Evolutionary conservation across 164 flowering plant genomes (phyloP).

Genomic region (Brasenia schreberi): DNA sequence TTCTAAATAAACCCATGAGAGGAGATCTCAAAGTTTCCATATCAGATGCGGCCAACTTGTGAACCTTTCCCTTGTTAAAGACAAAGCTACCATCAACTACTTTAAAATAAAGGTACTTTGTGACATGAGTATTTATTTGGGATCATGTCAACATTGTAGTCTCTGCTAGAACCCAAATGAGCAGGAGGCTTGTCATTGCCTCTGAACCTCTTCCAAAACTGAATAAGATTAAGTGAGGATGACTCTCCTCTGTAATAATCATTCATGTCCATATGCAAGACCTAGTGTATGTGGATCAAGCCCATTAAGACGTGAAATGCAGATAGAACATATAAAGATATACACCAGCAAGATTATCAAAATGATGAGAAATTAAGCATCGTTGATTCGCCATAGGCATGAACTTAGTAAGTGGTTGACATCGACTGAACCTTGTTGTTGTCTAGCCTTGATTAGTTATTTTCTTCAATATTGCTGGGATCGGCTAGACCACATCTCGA

Average conservation of each 20-base stretch:
- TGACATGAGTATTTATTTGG: slow-evolving; percentile 94
- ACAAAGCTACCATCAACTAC: slow-evolving; percentile 95
- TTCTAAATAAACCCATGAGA: slow-evolving; percentile 89
- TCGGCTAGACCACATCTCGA: too few species aligned
- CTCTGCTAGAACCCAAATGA: slow-evolving; percentile 79
- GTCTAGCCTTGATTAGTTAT: too few species aligned
- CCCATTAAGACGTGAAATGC: too few species aligned
- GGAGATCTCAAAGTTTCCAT: slow-evolving; percentile 94
- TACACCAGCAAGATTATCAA: too few species aligned
- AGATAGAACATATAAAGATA: too few species aligned
- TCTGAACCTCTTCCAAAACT: too few species aligned
- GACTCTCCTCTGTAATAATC: slow-evolving; percentile 93
- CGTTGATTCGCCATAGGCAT: too few species aligned
- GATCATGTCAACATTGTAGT: slow-evolving; percentile 92
- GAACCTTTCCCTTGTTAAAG: slow-evolving; percentile 61
- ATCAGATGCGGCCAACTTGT: slow-evolving; percentile 94
- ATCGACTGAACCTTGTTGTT: too few species aligned
- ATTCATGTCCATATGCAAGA: slow-evolving; percentile 93
- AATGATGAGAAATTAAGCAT: too few species aligned
- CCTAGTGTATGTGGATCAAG: slow-evolving; percentile 24
- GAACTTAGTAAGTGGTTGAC: too few species aligned
- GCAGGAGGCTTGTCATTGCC: slow-evolving; percentile 76
- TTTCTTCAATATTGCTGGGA: too few species aligned
- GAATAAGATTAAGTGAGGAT: slow-evolving; percentile 74
- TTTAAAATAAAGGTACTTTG: slow-evolving; percentile 72